Conservation (phyloP, 331 rosid species). For the Prunus yedoensis region DNA sequence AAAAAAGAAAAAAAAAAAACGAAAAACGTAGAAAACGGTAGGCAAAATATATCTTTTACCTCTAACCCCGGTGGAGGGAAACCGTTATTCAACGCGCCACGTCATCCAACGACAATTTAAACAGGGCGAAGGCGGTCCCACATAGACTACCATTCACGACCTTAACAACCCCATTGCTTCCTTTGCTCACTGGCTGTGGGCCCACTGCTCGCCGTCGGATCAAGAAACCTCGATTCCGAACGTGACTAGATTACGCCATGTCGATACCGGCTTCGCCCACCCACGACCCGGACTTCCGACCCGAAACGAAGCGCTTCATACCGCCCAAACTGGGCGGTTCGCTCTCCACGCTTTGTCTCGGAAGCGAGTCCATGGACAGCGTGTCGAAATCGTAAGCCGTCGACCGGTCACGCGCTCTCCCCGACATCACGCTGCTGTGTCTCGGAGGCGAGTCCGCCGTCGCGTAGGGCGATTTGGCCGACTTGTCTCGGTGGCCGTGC, state of each 20-base stretch:
- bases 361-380: conserved; percentile 38
- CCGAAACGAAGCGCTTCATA: conserved; percentile 68
- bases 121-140: conserved; percentile 20
- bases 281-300: conserved; percentile 72
- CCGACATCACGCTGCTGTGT: conserved; percentile 17
- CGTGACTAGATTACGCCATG: conserved; percentile 10
- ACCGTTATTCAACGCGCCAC: conserved; percentile 64
- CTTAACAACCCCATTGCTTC: neutral
- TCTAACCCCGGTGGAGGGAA: conserved; percentile 16
- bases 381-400: conserved; percentile 22
- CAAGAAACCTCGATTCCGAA: neutral
- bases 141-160: conserved; percentile 36
- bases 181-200: neutral
- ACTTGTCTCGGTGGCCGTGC: conserved; percentile 35
- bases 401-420: conserved; percentile 21
- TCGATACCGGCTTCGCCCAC: conserved; percentile 32
- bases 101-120: conserved; percentile 42
- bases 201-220: conserved; percentile 37
- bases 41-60: neutral
- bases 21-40: conserved; percentile 17
- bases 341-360: conserved; percentile 55
- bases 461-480: conserved; percentile 30
- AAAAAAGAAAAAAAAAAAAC: neutral
- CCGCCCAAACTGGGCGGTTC: conserved; percentile 65
- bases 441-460: conserved; percentile 30